phyloP scores from a whole-genome alignment of 2,329 filamentous ascomycete genomes.

The Fusarium falciforme region DNA sequence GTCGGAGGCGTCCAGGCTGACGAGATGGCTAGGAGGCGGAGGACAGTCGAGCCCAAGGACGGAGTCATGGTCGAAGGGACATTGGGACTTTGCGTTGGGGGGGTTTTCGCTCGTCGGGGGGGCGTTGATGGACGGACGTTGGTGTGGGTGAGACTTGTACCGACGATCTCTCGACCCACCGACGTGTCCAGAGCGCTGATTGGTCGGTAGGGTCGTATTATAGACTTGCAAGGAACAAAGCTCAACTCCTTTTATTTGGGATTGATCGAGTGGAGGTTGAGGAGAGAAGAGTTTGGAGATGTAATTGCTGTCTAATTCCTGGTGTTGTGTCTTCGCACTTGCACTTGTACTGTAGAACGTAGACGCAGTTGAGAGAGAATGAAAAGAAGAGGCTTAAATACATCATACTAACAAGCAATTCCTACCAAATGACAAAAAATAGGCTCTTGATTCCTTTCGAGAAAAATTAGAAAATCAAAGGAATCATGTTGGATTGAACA shows the following conservation, averaged over 20 bases:
- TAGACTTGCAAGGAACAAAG: neutral
- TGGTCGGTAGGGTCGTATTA: neutral
- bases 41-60: slow-evolving; percentile 29
- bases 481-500: neutral
- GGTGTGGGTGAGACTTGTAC: neutral
- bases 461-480: neutral
- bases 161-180: neutral
- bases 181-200: neutral
- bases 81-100: slow-evolving; percentile 17
- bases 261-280: neutral
- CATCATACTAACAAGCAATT: neutral
- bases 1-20: slow-evolving; percentile 7
- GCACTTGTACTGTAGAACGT: neutral
- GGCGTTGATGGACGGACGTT: neutral
- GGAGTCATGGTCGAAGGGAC: slow-evolving; percentile 32
- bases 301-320: neutral
- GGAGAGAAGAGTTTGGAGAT: neutral
- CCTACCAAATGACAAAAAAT: neutral
- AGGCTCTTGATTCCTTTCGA: neutral
- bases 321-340: neutral
- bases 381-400: neutral
- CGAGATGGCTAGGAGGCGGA: slow-evolving; percentile 19
- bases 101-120: neutral
- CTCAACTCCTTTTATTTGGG: neutral
- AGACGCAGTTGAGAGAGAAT: neutral